Base-by-base conservation (phyloP, 805 yeast species). In the Candida methanosorbosa region DNA sequence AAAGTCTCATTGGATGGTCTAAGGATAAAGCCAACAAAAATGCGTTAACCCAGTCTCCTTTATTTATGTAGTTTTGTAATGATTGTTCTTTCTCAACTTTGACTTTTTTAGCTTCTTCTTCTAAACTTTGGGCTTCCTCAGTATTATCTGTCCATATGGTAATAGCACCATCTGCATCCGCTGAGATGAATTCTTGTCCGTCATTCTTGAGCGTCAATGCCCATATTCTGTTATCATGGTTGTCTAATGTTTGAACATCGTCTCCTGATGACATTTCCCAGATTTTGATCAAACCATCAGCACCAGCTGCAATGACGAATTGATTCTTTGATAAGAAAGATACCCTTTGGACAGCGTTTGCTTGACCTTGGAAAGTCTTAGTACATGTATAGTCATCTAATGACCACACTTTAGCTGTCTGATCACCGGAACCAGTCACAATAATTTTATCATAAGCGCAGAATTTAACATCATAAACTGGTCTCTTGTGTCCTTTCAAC, bases 161-260 rank as follows among this genome's bases (percentile, higher is more conserved):
- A 44, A 92, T 72, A 18, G 85, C 79, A 36, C 97, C 95, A 57
- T 92, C 97, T 1, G 96, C 97, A 57, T 92, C 97, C 0, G 96
- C 97, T 38, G 84, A 75, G 0, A 85, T 73, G 38, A 92, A 68
- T 38, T 70, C 69, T 14, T 70, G 70, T 18, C 94, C 90, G 46
- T 79, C 82, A 24, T 74, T 61, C 40, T 74, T 68, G 1, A 70
- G 63, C 37, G 81, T 76, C 35, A 92, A 57, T 0, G 97, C 83
- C 99, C 98, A 92, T 33, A 92, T 85, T 61, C 95, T 77, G 56
- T 90, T 92, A 40, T 78, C 85, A 54, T 92, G 99, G 48, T 79
- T 79, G 59, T 90, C 97, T 32, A 88, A 67, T 0, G 97, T 90
- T 38, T 79, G 76, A 16, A 81, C 58, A 50, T 86, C 74, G 50